phyloP scores from a whole-genome alignment of 176 grass and related monocot species.

The Cocos nucifera region DNA sequence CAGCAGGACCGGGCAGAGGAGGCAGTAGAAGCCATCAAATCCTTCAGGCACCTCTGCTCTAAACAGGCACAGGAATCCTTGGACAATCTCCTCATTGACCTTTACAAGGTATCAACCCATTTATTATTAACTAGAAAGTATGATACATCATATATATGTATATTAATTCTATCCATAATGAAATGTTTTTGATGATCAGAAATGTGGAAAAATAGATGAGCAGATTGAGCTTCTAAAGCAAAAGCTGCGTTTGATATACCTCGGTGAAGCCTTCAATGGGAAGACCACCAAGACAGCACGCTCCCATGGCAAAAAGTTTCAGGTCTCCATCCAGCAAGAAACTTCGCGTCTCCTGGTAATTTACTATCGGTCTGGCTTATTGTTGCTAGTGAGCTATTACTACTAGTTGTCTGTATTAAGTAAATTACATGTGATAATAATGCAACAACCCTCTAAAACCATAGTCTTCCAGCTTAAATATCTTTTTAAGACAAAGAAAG shows the following conservation, averaged over 20 bases:
- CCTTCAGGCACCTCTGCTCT: slow-evolving; percentile 62
- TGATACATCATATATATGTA: no score
- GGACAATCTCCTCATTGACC: slow-evolving; percentile 77
- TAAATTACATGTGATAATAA: no score
- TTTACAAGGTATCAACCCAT: slow-evolving; percentile 24
- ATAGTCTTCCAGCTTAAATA: no score
- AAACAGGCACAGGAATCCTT: slow-evolving; percentile 63
- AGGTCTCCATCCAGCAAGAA: slow-evolving; percentile 76
- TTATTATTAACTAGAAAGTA: no score
- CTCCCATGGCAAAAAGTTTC: slow-evolving; percentile 80
- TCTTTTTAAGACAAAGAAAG: no score
- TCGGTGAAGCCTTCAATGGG: slow-evolving; percentile 64
- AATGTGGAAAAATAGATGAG: slow-evolving; percentile 61
- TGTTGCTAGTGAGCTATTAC: background rate
- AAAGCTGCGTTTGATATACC: slow-evolving; percentile 74
- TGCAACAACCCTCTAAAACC: no score
- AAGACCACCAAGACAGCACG: slow-evolving; percentile 51
- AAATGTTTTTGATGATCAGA: slow-evolving; percentile 15
- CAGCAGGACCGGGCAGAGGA: slow-evolving; percentile 50
- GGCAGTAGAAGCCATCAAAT: slow-evolving; percentile 64
- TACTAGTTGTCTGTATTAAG: background rate
- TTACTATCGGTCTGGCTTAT: background rate
- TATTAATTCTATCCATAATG: background rate
- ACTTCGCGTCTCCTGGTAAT: slow-evolving; percentile 56
- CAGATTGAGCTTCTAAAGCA: slow-evolving; percentile 80